Percentiles rank a stretch among this genome's conserved stretches.
phyloP scores from a whole-genome alignment of 1,139 yeast species.

The Lodderomyces theae region DNA sequence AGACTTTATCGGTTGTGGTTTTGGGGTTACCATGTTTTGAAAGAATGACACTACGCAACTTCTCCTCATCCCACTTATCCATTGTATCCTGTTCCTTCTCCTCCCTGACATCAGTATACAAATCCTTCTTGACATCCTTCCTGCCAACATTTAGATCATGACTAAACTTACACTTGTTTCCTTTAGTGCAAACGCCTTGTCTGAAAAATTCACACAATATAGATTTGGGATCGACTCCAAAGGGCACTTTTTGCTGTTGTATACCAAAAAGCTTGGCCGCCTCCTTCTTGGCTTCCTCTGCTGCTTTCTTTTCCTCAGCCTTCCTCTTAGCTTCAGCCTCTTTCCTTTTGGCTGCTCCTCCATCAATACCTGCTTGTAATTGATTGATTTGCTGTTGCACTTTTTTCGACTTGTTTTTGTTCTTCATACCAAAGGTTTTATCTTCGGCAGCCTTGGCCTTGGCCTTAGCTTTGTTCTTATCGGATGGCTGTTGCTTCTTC shows the following conservation, averaged over 20 bases:
- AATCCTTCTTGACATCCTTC: slow-evolving; percentile 85
- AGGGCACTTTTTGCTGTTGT: slow-evolving; percentile 83
- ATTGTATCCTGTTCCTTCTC: slow-evolving; percentile 80
- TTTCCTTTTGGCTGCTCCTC: slow-evolving; percentile 63
- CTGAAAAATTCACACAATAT: slow-evolving; percentile 89
- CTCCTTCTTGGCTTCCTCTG: slow-evolving; percentile 84
- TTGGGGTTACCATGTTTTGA: slow-evolving; percentile 94
- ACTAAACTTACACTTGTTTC: slow-evolving; percentile 88
- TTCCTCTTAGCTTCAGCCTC: slow-evolving; percentile 73
- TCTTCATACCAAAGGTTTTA: slow-evolving; percentile 92
- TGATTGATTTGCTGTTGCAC: slow-evolving; percentile 86
- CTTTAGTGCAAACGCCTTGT: slow-evolving; percentile 87
- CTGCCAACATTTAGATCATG: slow-evolving; percentile 88
- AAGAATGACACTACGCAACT: slow-evolving; percentile 76
- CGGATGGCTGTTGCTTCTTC: slow-evolving; percentile 65
- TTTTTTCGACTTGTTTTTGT: slow-evolving; percentile 87
- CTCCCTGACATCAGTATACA: slow-evolving; percentile 84
- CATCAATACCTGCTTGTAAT: slow-evolving; percentile 62
- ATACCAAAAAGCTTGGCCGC: slow-evolving; percentile 76
- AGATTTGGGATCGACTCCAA: slow-evolving; percentile 97
- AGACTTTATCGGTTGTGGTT: slow-evolving; percentile 92
- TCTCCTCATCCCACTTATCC: slow-evolving; percentile 98
- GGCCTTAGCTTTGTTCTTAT: slow-evolving; percentile 63
- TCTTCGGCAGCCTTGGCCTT: slow-evolving; percentile 74
- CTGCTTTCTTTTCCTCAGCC: slow-evolving; percentile 87